phyloP scores from a whole-genome alignment of 2,329 filamentous ascomycete species.

The Zalaria obscura region DNA sequence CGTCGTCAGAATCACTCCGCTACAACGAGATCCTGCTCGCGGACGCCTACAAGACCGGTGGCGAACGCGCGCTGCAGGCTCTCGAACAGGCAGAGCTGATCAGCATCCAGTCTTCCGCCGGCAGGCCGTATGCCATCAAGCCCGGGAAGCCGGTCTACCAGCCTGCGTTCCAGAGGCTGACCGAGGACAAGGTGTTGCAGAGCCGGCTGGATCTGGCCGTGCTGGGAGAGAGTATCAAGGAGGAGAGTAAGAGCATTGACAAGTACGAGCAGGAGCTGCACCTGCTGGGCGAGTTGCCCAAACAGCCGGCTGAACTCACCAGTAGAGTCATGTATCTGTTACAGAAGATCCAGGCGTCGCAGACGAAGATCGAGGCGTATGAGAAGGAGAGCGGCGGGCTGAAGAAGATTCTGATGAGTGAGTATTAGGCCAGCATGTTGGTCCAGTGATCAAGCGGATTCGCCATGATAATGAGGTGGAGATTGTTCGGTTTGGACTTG shows the following conservation, averaged over 20 bases:
- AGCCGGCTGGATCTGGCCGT: slow-evolving; percentile 57
- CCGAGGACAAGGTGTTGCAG: slow-evolving; percentile 56
- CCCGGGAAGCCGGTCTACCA: slow-evolving; percentile 78
- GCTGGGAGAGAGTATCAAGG: slow-evolving; percentile 52
- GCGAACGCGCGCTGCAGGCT: slow-evolving; percentile 62
- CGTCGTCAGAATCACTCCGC: slow-evolving; percentile 50
- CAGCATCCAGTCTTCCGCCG: slow-evolving; percentile 55
- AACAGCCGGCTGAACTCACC: slow-evolving; percentile 52
- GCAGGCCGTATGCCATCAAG: slow-evolving; percentile 62
- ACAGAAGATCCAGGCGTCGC: slow-evolving; percentile 56
- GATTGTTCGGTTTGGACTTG: no score
- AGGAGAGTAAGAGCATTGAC: slow-evolving; percentile 60
- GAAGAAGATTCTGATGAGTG: slow-evolving; percentile 53
- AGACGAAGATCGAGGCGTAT: slow-evolving; percentile 58
- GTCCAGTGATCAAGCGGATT: no score
- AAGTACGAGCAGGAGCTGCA: slow-evolving; percentile 68
- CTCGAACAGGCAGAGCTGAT: slow-evolving; percentile 82
- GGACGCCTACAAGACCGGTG: slow-evolving; percentile 56
- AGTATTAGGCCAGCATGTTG: slow-evolving; percentile 22
- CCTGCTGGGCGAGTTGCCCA: slow-evolving; percentile 55
- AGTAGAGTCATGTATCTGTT: slow-evolving; percentile 59
- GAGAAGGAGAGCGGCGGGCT: slow-evolving; percentile 57
- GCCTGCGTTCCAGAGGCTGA: slow-evolving; percentile 63
- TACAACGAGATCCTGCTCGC: slow-evolving; percentile 79
- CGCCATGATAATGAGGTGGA: no score